Conservation (phyloP, 2,329 filamentous ascomycete species). For the Penicillium sp. region DNA sequence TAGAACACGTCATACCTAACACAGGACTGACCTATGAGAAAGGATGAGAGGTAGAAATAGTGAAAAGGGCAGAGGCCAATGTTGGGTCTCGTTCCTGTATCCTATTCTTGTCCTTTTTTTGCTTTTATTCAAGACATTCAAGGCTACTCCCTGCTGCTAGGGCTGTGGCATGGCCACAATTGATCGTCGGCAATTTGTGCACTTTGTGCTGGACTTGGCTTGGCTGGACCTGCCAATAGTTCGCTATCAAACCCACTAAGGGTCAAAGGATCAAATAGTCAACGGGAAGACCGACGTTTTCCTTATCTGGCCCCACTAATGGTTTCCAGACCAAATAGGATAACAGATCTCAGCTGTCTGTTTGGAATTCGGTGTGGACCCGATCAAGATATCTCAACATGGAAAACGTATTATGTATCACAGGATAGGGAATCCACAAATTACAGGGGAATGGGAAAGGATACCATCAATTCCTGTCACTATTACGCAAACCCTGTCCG, state of each 20-base stretch:
- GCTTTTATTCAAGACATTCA: neutral
- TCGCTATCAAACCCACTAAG: neutral
- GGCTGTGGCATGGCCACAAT: neutral
- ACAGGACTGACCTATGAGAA: constrained; percentile 12
- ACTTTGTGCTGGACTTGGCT: neutral
- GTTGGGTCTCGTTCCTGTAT: neutral
- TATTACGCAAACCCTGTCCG: neutral
- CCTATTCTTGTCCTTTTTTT: neutral
- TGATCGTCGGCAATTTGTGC: constrained; percentile 5
- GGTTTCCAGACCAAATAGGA: neutral
- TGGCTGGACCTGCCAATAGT: neutral
- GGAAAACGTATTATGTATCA: neutral
- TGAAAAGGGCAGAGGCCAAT: neutral
- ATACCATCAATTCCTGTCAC: neutral
- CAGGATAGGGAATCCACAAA: neutral
- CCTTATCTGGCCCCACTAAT: neutral
- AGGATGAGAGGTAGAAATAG: constrained; percentile 4
- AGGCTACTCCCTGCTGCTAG: neutral
- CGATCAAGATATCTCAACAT: neutral
- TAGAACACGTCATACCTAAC: constrained; percentile 20
- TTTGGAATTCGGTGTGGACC: neutral
- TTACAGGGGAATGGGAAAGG: neutral
- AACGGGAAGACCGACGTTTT: neutral
- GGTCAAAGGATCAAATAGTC: neutral
- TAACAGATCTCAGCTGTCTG: neutral